Conservation (phyloP, 768 basidiomycete species). For the Hygrophorus pudorinus region DNA sequence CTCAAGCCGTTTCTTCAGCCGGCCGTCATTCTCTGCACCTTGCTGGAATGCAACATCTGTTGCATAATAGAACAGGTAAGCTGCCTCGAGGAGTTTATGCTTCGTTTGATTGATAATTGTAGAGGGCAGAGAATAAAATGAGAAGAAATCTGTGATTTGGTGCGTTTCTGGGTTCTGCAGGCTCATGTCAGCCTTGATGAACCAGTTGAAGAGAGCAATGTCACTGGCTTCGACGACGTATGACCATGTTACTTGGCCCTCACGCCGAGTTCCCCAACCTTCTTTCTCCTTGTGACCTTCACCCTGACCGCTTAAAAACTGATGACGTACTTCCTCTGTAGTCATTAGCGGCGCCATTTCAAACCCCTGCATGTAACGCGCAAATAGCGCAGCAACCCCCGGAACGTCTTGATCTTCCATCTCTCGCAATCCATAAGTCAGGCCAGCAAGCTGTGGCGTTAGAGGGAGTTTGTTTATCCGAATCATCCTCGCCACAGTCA, state of each 20-base stretch:
- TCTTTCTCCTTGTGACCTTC: constrained; percentile 34
- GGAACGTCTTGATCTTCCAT: constrained; percentile 76
- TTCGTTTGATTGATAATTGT: constrained; percentile 76
- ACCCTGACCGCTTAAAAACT: constrained; percentile 81
- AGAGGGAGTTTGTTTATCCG: constrained; percentile 59
- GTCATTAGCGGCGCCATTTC: constrained; percentile 70
- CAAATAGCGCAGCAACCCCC: constrained; percentile 60
- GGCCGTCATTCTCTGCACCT: constrained; percentile 48
- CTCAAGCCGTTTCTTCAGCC: constrained; percentile 59
- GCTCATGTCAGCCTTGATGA: background rate
- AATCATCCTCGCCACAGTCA: constrained; percentile 89
- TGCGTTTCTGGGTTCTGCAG: constrained; percentile 73
- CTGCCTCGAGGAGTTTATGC: constrained; percentile 73
- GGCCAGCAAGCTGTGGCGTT: constrained; percentile 18
- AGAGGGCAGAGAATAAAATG: constrained; percentile 94
- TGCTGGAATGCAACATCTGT: constrained; percentile 61
- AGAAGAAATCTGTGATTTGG: constrained; percentile 90
- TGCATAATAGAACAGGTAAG: constrained; percentile 95
- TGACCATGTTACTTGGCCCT: constrained; percentile 87
- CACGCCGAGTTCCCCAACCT: constrained; percentile 26
- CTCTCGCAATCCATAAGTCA: constrained; percentile 67
- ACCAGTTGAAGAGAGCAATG: background rate
- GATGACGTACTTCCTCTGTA: constrained; percentile 74
- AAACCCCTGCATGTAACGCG: constrained; percentile 76
- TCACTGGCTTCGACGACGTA: constrained; percentile 84